Conservation (phyloP, 1,284 basidiomycete genomes). For the Athelia sp. region DNA sequence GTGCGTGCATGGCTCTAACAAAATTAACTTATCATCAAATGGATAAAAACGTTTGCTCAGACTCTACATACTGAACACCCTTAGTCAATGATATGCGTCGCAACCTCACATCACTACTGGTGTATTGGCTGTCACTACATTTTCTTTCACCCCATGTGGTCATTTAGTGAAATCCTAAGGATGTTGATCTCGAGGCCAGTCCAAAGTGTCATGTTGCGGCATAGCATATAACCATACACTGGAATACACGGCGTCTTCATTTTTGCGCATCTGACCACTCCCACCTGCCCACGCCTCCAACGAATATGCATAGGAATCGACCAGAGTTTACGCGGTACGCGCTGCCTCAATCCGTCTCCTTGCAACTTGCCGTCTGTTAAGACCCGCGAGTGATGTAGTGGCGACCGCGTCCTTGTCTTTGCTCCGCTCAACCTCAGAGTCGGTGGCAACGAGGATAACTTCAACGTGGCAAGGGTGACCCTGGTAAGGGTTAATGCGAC, state of each 20-base stretch:
- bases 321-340: constrained; percentile 28
- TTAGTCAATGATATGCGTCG: too few species aligned
- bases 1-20: too few species aligned
- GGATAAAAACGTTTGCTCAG: too few species aligned
- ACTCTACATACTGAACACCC: too few species aligned
- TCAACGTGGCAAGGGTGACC: constrained; percentile 95
- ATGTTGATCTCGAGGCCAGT: neutral
- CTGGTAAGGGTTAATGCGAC: constrained; percentile 91
- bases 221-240: neutral
- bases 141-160: too few species aligned
- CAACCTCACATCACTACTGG: too few species aligned
- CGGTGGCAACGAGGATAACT: constrained; percentile 78
- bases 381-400: constrained; percentile 47
- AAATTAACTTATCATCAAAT: too few species aligned
- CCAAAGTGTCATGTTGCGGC: neutral
- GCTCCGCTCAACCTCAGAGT: constrained; percentile 84
- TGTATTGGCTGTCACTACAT: too few species aligned
- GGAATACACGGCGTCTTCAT: neutral
- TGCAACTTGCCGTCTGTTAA: constrained; percentile 80
- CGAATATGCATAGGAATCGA: neutral
- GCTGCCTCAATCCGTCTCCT: constrained; percentile 80
- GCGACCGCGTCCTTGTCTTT: constrained; percentile 70
- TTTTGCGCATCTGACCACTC: neutral
- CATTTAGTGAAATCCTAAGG: too few species aligned
- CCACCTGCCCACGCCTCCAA: neutral